Percentiles rank a stretch among this genome's conserved stretches.
Conservation (phyloP, 2,329 filamentous ascomycete genomes). For the Sporothrix brasiliensis region DNA sequence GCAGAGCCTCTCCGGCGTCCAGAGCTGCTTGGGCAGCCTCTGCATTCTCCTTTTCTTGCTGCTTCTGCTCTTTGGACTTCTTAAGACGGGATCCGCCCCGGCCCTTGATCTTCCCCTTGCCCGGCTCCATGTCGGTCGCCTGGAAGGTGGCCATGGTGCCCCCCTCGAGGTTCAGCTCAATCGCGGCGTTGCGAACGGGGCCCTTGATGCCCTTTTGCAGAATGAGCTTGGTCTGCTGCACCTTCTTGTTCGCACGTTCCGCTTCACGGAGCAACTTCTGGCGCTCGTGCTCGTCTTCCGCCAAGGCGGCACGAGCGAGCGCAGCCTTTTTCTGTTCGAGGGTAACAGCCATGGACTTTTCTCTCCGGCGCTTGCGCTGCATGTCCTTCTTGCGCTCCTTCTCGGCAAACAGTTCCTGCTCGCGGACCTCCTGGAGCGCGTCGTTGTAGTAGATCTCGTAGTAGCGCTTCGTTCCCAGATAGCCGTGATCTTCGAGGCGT, state of each 20-base stretch:
- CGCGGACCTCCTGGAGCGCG: constrained; percentile 82
- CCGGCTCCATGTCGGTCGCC: constrained; percentile 61
- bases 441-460: constrained; percentile 75
- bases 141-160: constrained; percentile 85
- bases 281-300: constrained; percentile 79
- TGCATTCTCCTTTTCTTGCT: constrained; percentile 78
- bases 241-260: constrained; percentile 89
- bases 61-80: constrained; percentile 87
- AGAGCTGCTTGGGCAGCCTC: constrained; percentile 84
- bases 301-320: constrained; percentile 73
- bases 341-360: constrained; percentile 93
- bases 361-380: constrained; percentile 92
- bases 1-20: constrained; percentile 75
- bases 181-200: constrained; percentile 66
- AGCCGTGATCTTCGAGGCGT: constrained; percentile 69
- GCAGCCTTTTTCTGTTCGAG: constrained; percentile 88
- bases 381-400: constrained; percentile 99
- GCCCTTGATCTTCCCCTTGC: constrained; percentile 55
- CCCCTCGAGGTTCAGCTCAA: constrained; percentile 81
- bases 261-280: constrained; percentile 81
- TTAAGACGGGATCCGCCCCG: constrained; percentile 71
- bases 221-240: constrained; percentile 83
- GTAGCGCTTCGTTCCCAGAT: constrained; percentile 74
- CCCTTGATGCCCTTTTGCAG: constrained; percentile 85
- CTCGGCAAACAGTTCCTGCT: constrained; percentile 87